Percentiles rank a stretch among this genome's conserved stretches.
Conservation (phyloP, 2,329 filamentous ascomycete genomes). For the Cladobotryum mycophilum region DNA sequence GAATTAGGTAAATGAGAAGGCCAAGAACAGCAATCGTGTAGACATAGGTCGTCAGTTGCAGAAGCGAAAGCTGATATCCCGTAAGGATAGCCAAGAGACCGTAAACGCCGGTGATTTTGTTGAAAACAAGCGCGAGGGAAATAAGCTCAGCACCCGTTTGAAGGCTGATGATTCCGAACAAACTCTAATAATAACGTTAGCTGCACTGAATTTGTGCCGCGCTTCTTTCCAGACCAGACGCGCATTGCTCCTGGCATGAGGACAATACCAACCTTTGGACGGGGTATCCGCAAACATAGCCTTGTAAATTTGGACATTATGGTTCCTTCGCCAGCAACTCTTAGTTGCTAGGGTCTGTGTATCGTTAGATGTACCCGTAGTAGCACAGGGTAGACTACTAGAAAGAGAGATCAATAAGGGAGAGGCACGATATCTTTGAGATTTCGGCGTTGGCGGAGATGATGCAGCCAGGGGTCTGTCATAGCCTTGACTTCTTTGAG, state of each 20-base stretch:
- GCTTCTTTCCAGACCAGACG: neutral
- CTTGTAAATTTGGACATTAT: slow-evolving; percentile 32
- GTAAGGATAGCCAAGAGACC: slow-evolving; percentile 84
- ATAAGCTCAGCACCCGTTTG: slow-evolving; percentile 83
- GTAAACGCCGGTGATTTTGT: slow-evolving; percentile 88
- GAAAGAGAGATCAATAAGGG: neutral
- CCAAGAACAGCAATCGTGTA: slow-evolving; percentile 72
- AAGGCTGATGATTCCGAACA: slow-evolving; percentile 79
- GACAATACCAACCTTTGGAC: slow-evolving; percentile 31
- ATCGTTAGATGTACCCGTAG: too few species aligned
- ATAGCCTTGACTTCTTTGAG: slow-evolving; percentile 1
- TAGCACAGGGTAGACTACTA: too few species aligned
- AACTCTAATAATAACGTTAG: slow-evolving; percentile 51
- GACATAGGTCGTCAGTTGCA: slow-evolving; percentile 87
- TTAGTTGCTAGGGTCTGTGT: too few species aligned
- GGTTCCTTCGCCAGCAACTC: too few species aligned
- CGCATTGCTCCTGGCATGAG: neutral
- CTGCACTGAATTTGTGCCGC: neutral
- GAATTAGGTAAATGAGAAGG: slow-evolving; percentile 63
- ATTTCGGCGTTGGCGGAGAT: slow-evolving; percentile 12
- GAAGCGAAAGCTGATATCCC: slow-evolving; percentile 72
- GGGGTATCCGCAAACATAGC: slow-evolving; percentile 32
- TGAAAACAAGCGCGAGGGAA: slow-evolving; percentile 75
- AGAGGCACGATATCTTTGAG: neutral
- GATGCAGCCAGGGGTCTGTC: slow-evolving; percentile 7